Evolutionary conservation across 805 yeast species (phyloP).

Genomic region (Starmera amethionina): DNA sequence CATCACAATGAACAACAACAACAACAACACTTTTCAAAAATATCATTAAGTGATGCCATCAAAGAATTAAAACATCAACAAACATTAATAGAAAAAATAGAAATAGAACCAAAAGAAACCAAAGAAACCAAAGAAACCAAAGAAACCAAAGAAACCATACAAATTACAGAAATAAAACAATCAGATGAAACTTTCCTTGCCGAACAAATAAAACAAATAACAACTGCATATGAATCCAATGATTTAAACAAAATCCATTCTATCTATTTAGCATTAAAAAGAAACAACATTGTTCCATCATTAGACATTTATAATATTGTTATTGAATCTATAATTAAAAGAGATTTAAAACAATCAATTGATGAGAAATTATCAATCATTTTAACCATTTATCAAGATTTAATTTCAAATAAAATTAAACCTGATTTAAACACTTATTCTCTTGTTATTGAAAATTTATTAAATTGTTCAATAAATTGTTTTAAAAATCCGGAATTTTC

Average conservation of each 20-base stretch:
- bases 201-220: conserved; percentile 22
- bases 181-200: conserved; percentile 19
- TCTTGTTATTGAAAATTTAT: conserved; percentile 38
- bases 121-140: neutral
- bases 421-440: conserved; percentile 50
- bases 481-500: conserved; percentile 24
- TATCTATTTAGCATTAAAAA: conserved; percentile 28
- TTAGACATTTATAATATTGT: conserved; percentile 44
- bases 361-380: conserved; percentile 55
- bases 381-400: conserved; percentile 59
- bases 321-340: conserved; percentile 39
- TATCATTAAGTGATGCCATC: conserved; percentile 9
- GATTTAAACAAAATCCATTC: conserved; percentile 28
- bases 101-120: neutral
- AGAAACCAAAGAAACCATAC: neutral
- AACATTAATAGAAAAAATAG: neutral
- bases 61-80: neutral
- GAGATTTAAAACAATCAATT: conserved; percentile 41
- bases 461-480: conserved; percentile 38
- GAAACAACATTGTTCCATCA: conserved; percentile 38
- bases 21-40: conserved; percentile 1
- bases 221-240: conserved; percentile 14
- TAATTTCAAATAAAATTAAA: conserved; percentile 41
- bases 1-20: too few species aligned
- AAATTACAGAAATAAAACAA: conserved; percentile 10